Conservation (phyloP, 352 stramenopile genomes). For the Globisporangium nunn region DNA sequence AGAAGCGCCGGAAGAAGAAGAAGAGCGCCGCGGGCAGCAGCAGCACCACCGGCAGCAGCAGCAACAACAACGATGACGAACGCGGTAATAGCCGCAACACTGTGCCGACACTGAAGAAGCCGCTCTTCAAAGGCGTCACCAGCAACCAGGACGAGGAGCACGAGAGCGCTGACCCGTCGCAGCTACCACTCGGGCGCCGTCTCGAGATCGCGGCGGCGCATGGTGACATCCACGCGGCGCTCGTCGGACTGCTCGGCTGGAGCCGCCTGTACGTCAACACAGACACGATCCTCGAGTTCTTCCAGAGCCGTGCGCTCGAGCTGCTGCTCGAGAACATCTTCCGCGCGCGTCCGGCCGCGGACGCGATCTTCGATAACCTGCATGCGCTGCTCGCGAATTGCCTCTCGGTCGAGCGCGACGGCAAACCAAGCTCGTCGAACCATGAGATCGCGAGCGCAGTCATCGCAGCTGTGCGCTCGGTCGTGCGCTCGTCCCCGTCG, state of each 20-base stretch:
- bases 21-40: slow-evolving; percentile 6
- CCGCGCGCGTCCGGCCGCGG: slow-evolving; percentile 19
- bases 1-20: slow-evolving; percentile 30
- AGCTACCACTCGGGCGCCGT: slow-evolving; percentile 42
- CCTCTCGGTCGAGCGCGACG: slow-evolving; percentile 31
- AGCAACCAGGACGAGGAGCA: slow-evolving; percentile 5
- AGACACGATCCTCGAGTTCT: slow-evolving; percentile 61
- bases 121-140: slow-evolving; percentile 3
- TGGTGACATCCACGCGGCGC: slow-evolving; percentile 55
- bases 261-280: slow-evolving; percentile 53
- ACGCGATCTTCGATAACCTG: slow-evolving; percentile 51
- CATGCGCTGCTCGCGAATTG: slow-evolving; percentile 54
- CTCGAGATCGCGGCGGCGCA: slow-evolving; percentile 68
- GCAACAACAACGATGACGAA: slow-evolving; percentile 2
- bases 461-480: slow-evolving; percentile 26
- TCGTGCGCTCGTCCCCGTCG: slow-evolving; percentile 13
- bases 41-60: background rate
- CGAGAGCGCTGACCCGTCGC: slow-evolving; percentile 18
- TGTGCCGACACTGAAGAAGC: background rate
- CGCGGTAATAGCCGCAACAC: slow-evolving; percentile 3
- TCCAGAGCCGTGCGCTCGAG: slow-evolving; percentile 57
- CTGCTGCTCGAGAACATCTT: slow-evolving; percentile 62
- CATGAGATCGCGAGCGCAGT: slow-evolving; percentile 37
- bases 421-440: slow-evolving; percentile 19
- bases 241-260: slow-evolving; percentile 70